Evolutionary conservation across 108 stramenopile genomes (phyloP), one percentile per base, ranked within the genome.

Genomic region (Nitzschia sp.): DNA sequence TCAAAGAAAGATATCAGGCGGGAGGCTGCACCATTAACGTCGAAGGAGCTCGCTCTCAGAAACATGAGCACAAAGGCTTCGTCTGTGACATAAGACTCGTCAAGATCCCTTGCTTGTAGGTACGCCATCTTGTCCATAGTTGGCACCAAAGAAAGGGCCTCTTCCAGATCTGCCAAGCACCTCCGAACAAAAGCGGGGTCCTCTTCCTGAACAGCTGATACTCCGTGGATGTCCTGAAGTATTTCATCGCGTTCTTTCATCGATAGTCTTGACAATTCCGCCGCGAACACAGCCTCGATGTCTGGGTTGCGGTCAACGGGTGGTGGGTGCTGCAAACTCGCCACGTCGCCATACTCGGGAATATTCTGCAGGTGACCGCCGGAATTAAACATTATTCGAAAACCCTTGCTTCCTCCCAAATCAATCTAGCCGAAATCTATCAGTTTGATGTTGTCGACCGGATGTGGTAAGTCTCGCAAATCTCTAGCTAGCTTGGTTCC

Each of bases 211-310:
- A 46, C 28, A 23, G 51, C 59, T 1, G 66, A 68, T 19, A 75
- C 35, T 15, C 74, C 74, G 34, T 75, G 66, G 18, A 75, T 19
- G 53, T 75, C 74, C 3, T 75, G 51, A 1, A 45, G 25, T 9
- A 59, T 38, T 59, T 75, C 61, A 54, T 75, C 74, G 9, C 66
- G 74, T 29, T 75, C 74, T 30, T 62, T 23, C 51, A 75, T 62
- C 18, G 66, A 61, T 24, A 75, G 36, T 54, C 66, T 68, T 17
- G 46, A 35, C 0, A 75, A 35, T 36, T 67, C 74, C 17, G 55
- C 55, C 11, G 62, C 56, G 19, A 74, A 54, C 0, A 68, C 11
- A 1, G 67, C 54, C 19, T 68, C 56, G 24, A 55, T 57, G 25
- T 57, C 55, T 9, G 38, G 38, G 25, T 30, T 30, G 17, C 27